Conservation (phyloP, 768 basidiomycete species). For the Roridomyces roridus region DNA sequence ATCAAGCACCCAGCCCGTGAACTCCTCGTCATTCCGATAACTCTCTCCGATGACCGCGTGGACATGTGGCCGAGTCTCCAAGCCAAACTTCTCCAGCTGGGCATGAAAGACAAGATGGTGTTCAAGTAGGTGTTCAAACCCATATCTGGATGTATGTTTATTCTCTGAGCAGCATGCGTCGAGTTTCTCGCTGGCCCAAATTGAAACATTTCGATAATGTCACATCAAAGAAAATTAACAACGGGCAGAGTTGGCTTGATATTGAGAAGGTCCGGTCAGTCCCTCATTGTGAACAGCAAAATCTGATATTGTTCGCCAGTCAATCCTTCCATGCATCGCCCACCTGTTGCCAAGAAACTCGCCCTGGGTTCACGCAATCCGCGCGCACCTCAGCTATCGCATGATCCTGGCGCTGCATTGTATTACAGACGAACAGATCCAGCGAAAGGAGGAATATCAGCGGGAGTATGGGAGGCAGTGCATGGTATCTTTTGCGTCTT, state of each 20-base stretch:
- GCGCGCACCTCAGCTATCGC: not conserved
- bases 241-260: constrained; percentile 13
- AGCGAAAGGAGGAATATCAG: constrained; percentile 1
- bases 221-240: constrained; percentile 8
- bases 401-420: constrained; percentile 11
- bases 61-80: constrained; percentile 2
- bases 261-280: constrained; percentile 10
- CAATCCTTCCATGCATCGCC: constrained; percentile 11
- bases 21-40: not conserved
- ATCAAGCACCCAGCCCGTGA: constrained; percentile 5
- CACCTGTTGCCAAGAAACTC: constrained; percentile 6
- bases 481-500: not conserved
- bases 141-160: not conserved
- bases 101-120: not conserved
- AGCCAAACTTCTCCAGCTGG: not conserved
- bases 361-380: too few relatives aligned
- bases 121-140: constrained; percentile 6
- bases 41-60: not conserved
- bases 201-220: constrained; percentile 17
- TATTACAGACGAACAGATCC: not conserved
- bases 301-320: constrained; percentile 2
- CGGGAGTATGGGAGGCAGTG: not conserved
- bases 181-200: constrained; percentile 9
- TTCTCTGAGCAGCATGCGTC: not conserved
- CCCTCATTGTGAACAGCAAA: not conserved